Percentiles rank a stretch among this genome's conserved stretches.
phyloP scores from a whole-genome alignment of 2,329 filamentous ascomycete species.

The Alternaria atra region DNA sequence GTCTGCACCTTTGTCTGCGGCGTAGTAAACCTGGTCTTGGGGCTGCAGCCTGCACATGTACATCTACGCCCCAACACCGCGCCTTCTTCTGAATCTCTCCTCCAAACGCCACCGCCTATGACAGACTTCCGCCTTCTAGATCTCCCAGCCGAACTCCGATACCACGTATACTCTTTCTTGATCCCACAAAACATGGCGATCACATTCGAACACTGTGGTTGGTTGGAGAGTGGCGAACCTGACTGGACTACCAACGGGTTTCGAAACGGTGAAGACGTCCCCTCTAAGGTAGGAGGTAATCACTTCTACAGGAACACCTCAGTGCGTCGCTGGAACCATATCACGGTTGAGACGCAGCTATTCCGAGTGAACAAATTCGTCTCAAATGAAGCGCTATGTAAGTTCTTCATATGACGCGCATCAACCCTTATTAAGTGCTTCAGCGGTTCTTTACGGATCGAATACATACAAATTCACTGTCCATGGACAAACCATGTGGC shows the following conservation, averaged over 20 bases:
- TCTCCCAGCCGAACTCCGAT: conserved; percentile 29
- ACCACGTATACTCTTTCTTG: conserved; percentile 20
- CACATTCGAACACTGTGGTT: not conserved
- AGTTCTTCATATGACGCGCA: not conserved
- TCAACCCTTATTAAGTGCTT: not conserved
- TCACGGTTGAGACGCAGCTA: conserved; percentile 12
- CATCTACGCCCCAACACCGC: not conserved
- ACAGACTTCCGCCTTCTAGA: conserved; percentile 24
- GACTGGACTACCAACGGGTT: not conserved
- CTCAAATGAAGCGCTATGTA: conserved; percentile 28
- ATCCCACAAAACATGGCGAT: conserved; percentile 19
- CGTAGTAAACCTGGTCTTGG: conserved; percentile 4
- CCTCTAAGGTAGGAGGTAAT: not conserved
- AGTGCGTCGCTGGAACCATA: not conserved
- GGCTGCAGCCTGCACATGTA: not conserved
- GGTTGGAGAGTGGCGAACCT: not conserved
- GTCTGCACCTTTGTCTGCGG: not conserved
- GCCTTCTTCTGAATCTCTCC: not conserved
- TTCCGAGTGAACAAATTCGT: conserved; percentile 29
- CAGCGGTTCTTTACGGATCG: conserved; percentile 30
- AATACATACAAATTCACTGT: conserved; percentile 33
- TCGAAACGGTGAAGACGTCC: not conserved
- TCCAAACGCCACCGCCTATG: not conserved
- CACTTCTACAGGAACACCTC: not conserved
- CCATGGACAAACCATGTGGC: conserved; percentile 9